phyloP scores from a whole-genome alignment of 1,139 yeast genomes.

The Yamadazyma epiphylla region DNA sequence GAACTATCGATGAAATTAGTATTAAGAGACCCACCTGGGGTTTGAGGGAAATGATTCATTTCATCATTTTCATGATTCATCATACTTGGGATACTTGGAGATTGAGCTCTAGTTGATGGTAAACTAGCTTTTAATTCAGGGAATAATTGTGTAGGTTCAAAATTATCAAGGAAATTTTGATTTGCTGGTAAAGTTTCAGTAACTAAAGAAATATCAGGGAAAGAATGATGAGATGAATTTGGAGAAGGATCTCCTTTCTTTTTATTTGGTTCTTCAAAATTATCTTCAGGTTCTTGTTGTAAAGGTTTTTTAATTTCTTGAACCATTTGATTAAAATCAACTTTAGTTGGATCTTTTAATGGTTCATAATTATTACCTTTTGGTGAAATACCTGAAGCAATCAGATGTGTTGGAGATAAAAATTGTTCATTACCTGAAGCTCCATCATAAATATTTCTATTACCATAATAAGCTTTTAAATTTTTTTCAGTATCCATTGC shows the following conservation, averaged over 20 bases:
- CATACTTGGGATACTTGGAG: conserved; percentile 13
- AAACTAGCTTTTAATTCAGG: conserved; percentile 33
- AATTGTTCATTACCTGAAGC: conserved; percentile 5
- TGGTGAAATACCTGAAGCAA: conserved; percentile 31
- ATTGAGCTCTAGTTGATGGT: conserved; percentile 38
- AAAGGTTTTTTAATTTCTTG: conserved; percentile 22
- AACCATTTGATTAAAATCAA: conserved; percentile 29
- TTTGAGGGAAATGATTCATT: conserved; percentile 15
- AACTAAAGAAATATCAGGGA: conserved; percentile 46
- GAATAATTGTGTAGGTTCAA: conserved; percentile 49
- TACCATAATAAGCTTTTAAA: conserved; percentile 16
- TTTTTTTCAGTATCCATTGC: conserved; percentile 21
- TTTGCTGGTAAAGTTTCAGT: conserved; percentile 42
- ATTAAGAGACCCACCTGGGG: conserved; percentile 31
- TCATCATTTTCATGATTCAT: conserved; percentile 7
- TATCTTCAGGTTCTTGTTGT: conserved; percentile 1
- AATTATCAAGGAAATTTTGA: conserved; percentile 41
- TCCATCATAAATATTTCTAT: conserved; percentile 5
- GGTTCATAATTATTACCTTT: conserved; percentile 16
- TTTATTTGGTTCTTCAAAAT: conserved; percentile 3
- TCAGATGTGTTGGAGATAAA: conserved; percentile 14
- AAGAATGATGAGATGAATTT: conserved; percentile 34
- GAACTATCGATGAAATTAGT: conserved; percentile 45
- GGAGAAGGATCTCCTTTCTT: conserved; percentile 30
- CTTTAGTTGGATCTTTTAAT: conserved; percentile 14